Conservation (phyloP, 1,139 yeast species). For the Yarrowia galli region DNA sequence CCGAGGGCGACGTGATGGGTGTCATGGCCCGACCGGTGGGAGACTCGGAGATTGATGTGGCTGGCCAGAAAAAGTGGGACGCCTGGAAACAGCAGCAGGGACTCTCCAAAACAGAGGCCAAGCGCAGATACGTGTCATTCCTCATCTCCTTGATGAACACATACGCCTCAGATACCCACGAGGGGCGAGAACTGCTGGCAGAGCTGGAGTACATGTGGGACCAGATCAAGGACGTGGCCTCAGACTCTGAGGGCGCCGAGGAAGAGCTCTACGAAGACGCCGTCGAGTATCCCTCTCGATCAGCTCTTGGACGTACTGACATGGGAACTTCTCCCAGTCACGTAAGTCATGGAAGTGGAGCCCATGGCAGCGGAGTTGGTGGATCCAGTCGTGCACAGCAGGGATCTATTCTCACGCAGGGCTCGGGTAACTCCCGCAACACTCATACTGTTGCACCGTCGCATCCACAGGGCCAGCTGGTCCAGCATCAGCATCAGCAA, state of each 20-base stretch:
- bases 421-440: neutral
- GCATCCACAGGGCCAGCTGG: constrained; percentile 16
- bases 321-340: constrained; percentile 5
- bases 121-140: constrained; percentile 68
- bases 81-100: constrained; percentile 83
- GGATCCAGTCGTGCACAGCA: constrained; percentile 16
- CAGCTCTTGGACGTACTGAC: neutral
- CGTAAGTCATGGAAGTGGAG: constrained; percentile 16
- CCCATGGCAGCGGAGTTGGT: neutral
- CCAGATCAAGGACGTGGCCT: constrained; percentile 63
- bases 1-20: constrained; percentile 79
- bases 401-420: constrained; percentile 2
- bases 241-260: constrained; percentile 35
- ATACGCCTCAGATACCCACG: constrained; percentile 71
- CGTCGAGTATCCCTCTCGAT: constrained; percentile 30
- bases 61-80: constrained; percentile 78
- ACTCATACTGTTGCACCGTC: neutral
- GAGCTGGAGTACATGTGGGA: constrained; percentile 78
- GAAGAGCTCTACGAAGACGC: constrained; percentile 38
- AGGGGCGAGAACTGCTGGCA: constrained; percentile 67
- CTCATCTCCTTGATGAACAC: constrained; percentile 73
- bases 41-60: constrained; percentile 64
- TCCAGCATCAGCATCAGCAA: neutral
- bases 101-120: constrained; percentile 70
- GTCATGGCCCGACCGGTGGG: constrained; percentile 72